Percentiles rank a stretch among this genome's conserved stretches.
These are phyloP conservation scores for Colletotrichum sp. DNA, from an alignment of 2,329 filamentous ascomycete genomes.

Conservation along the genomic window DNA sequence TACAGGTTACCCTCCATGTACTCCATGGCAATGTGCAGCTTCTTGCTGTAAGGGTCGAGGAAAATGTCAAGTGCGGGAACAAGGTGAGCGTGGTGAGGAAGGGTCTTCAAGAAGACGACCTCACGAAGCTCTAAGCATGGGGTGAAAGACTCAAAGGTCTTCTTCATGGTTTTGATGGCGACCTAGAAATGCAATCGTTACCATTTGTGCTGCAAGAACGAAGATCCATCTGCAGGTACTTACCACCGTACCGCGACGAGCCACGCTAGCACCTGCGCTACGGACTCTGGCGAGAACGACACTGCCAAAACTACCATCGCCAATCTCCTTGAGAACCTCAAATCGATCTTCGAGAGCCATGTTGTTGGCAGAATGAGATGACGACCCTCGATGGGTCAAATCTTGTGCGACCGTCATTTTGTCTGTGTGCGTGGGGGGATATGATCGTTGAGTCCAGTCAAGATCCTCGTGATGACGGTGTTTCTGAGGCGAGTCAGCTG, in stretches of 20 bases:
- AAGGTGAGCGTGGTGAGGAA: conserved; percentile 87
- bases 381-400: conserved; percentile 70
- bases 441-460: conserved; percentile 24
- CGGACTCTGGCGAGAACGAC: conserved; percentile 91
- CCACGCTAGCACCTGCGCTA: conserved; percentile 86
- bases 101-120: conserved; percentile 91
- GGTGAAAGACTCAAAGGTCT: conserved; percentile 91
- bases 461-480: conserved; percentile 19
- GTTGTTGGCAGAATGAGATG: conserved; percentile 54
- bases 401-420: conserved; percentile 82
- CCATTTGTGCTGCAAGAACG: not conserved
- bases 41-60: conserved; percentile 92
- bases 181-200: conserved; percentile 61
- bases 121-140: conserved; percentile 94
- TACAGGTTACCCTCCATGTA: conserved; percentile 99
- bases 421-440: conserved; percentile 12
- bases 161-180: conserved; percentile 99
- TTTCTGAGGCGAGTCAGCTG: conserved; percentile 21
- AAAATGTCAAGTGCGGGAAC: conserved; percentile 99
- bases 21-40: conserved; percentile 98
- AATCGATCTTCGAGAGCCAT: conserved; percentile 89
- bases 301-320: conserved; percentile 97
- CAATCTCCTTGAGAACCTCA: conserved; percentile 96
- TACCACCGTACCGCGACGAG: conserved; percentile 91
- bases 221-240: conserved; percentile 38